Evolutionary conservation across 164 flowering plant species (phyloP), one percentile per base, ranked within the genome.

Genomic region (Tetracentron sinense): DNA sequence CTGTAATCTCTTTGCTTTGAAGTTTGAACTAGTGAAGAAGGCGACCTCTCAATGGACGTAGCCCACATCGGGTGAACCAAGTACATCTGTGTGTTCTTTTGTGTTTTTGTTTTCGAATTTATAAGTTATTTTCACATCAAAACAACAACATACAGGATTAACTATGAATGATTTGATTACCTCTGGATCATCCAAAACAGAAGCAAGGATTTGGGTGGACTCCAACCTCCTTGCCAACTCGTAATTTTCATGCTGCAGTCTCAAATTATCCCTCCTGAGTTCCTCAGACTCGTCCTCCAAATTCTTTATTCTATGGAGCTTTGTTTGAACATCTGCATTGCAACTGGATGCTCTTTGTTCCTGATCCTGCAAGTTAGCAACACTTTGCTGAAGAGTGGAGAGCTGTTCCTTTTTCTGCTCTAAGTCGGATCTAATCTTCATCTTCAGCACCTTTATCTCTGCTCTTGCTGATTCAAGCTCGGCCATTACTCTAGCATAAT

Each of bases 381-480:
- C 89, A 54, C 80, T 79, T 67, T 84, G 72, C 68, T 81, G 76
- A 68, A 88, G 89, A 19, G 53, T 42, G 21, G 82, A 55, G 42
- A 91, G 86, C 69, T 85, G 83, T 64, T 83, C 87, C 65, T 65
- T 81, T 69, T 78, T 76, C 27, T 79, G 84, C 61, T 84, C 94
- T 28, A 80, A 82, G 63, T 85, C 92, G 21, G 56, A 69, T 55
- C 70, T 80, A 25, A 95, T 73, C 71, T 84, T 86, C 82, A 75
- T 82, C 69, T 80, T 84, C 50, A 95, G 81, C 61, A 78, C 19
- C 70, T 72, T 85, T 58, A 92, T 75, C 74, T 82, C 79, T 1
- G 77, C 77, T 72, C 72, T 81, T 6, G 90, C 88, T 64, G 85
- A 76, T 69, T 88, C 94, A 57, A 95, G 87, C 56, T 90, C 96